Evolutionary conservation across 2,329 filamentous ascomycete genomes (phyloP).

Genomic region (Aureobasidium sp.): DNA sequence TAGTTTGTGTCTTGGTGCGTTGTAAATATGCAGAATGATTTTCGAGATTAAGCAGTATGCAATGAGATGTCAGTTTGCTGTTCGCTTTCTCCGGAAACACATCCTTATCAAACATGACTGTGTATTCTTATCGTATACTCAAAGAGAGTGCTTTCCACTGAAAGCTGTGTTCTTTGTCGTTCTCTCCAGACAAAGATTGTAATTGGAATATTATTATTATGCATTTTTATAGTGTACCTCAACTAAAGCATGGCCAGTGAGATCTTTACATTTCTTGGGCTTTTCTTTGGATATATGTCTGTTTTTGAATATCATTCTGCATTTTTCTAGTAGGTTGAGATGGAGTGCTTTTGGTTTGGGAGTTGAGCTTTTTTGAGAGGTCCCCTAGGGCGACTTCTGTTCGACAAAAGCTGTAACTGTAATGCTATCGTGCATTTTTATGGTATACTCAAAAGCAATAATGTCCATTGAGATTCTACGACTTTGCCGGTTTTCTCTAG

Average conservation of each 20-base stretch:
- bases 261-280: background rate
- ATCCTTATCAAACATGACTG: background rate
- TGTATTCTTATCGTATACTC: background rate
- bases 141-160: background rate
- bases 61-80: background rate
- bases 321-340: too few species aligned
- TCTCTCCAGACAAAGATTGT: background rate
- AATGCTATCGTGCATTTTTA: too few species aligned
- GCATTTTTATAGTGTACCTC: background rate
- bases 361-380: too few species aligned
- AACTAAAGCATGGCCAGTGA: background rate
- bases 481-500: too few species aligned
- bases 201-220: background rate
- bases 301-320: too few species aligned
- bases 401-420: too few species aligned
- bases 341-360: too few species aligned
- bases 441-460: too few species aligned
- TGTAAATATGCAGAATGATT: background rate
- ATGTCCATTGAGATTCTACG: too few species aligned
- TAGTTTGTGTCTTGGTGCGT: too few species aligned
- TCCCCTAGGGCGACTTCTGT: too few species aligned
- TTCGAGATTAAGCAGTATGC: background rate
- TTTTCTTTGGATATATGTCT: background rate
- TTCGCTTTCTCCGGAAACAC: background rate
- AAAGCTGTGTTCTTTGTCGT: background rate